Percentiles rank a stretch among this genome's conserved stretches.
Evolutionary conservation across 1,139 yeast species (phyloP).

Genomic region (Blastobotrys buckinghamii): DNA sequence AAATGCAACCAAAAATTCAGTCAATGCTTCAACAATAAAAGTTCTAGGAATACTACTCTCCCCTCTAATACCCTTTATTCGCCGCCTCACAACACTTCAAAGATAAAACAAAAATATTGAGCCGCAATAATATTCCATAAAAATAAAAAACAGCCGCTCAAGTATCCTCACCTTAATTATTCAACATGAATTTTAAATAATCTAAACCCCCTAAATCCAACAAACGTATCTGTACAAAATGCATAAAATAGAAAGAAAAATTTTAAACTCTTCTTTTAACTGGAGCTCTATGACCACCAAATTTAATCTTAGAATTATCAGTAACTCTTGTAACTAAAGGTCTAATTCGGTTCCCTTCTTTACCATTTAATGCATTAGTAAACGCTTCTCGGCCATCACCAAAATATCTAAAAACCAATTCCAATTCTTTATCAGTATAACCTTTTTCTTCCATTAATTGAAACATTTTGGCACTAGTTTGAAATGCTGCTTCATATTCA

Average conservation of each 20-base stretch:
- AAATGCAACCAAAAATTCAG: too few species aligned
- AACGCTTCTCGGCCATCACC: constrained; percentile 92
- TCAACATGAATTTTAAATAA: background rate
- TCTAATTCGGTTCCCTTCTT: constrained; percentile 72
- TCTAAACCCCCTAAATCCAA: too few species aligned
- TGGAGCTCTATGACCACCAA: constrained; percentile 90
- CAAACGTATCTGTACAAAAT: too few species aligned
- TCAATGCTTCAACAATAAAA: too few species aligned
- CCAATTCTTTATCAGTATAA: constrained; percentile 40
- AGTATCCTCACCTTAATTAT: background rate
- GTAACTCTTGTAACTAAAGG: constrained; percentile 60
- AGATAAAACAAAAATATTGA: too few species aligned
- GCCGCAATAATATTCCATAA: too few species aligned
- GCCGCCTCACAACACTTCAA: too few species aligned
- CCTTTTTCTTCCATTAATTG: constrained; percentile 54
- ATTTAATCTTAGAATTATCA: constrained; percentile 75
- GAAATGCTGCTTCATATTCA: constrained; percentile 93
- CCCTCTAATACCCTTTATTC: too few species aligned
- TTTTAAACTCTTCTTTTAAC: constrained; percentile 67
- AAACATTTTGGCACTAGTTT: constrained; percentile 70
- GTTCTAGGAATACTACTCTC: too few species aligned
- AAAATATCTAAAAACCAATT: constrained; percentile 69
- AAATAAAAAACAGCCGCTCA: background rate
- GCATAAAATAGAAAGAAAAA: too few species aligned
- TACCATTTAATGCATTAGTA: constrained; percentile 76